Evolutionary conservation across 805 yeast genomes (phyloP).

Genomic region (Sugiyamaella marilandica): DNA sequence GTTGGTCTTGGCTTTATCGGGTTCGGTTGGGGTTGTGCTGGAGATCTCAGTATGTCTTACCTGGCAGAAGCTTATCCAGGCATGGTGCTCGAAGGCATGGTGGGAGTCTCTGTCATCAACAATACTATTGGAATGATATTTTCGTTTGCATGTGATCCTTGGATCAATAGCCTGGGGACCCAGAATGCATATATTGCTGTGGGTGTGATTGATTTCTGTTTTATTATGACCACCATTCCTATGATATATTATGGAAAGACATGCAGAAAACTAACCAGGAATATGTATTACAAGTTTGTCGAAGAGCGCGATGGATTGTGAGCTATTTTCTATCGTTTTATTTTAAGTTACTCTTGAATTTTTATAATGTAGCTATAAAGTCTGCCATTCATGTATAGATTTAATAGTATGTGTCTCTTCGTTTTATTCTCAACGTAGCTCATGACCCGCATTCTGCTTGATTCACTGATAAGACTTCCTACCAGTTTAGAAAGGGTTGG

Average conservation of each 20-base stretch:
- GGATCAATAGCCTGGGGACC: slow-evolving; percentile 48
- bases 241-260: slow-evolving; percentile 56
- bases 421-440: too few relatives aligned
- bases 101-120: slow-evolving; percentile 52
- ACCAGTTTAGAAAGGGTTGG: too few relatives aligned
- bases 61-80: slow-evolving; percentile 53
- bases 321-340: too few relatives aligned
- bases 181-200: slow-evolving; percentile 54
- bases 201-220: slow-evolving; percentile 50
- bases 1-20: slow-evolving; percentile 56
- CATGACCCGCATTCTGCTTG: too few relatives aligned
- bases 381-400: too few relatives aligned
- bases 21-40: slow-evolving; percentile 51
- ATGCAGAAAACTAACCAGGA: slow-evolving; percentile 38
- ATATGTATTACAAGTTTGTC: slow-evolving; percentile 17
- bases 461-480: too few relatives aligned
- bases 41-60: slow-evolving; percentile 56
- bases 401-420: too few relatives aligned
- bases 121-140: slow-evolving; percentile 59
- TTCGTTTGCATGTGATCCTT: slow-evolving; percentile 56
- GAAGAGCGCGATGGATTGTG: slow-evolving; percentile 17
- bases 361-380: too few relatives aligned
- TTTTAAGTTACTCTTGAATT: too few relatives aligned
- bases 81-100: slow-evolving; percentile 51
- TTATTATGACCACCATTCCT: slow-evolving; percentile 53